Base-by-base conservation (phyloP, 805 yeast species). In the Debaryomyces castellii region DNA sequence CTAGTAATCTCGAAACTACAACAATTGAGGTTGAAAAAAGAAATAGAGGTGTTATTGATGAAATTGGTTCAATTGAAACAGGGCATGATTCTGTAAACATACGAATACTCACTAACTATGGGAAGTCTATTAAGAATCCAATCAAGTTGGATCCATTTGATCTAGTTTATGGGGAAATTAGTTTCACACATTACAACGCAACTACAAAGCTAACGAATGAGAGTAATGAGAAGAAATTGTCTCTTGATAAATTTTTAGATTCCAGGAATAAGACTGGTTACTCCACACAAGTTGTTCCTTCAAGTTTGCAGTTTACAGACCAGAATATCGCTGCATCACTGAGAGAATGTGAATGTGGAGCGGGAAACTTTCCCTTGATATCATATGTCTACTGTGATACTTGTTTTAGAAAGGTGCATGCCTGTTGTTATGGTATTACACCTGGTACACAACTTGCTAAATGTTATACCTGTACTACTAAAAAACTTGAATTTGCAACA, bases 1-100 rank as follows among this genome's bases (percentile, higher is more conserved):
- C 79, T 1, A 55, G 69, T 3, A 43, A 34, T 9, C 64, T 65
- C 3, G 59, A 62, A 35, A 52, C 68, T 4, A 71, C 78, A 0
- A 55, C 66, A 1, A 51, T 74, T 4, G 63, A 53, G 42, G 43
- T 67, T 5, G 48, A 36, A 4, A 20, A 27, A n/a, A 32, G 12
- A 4, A 28, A 25, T 17, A 16, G 21, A 14, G 24, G 24, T n/a
- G 21, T 18, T 6, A 35, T 5, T 10, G 24, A 44, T 9, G 42
- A 46, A 10, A 28, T 51, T 27, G 53, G 53, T 2, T 6, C 25
- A 2, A 27, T 49, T 7, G 22, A 44, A 34, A 44, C 45, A 14
- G 51, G 48, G 1, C 32, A 25, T 10, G 35, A 43, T 40, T 14
- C 25, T 11, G 41, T 48, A 2, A 39, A 41, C 1, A 49, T 73